phyloP scores from a whole-genome alignment of 1,284 basidiomycete genomes.

The Ceratobasidium sp. region DNA sequence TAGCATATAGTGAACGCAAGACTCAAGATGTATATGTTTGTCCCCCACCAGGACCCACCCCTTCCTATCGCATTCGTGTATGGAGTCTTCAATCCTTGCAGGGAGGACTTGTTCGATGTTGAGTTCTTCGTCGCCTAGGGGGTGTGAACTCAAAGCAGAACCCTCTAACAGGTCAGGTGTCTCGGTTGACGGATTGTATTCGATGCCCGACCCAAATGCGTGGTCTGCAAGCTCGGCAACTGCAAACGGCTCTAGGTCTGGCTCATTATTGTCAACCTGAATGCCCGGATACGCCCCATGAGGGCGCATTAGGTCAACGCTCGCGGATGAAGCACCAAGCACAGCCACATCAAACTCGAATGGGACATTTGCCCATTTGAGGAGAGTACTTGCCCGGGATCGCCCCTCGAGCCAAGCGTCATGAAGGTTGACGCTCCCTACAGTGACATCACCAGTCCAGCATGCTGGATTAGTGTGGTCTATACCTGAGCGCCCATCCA shows the following conservation, averaged over 20 bases:
- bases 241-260: background rate
- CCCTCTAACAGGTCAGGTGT: background rate
- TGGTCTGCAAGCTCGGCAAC: background rate
- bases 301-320: constrained; percentile 18
- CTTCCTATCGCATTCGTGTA: background rate
- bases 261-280: background rate
- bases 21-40: constrained; percentile 12
- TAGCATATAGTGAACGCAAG: constrained; percentile 1
- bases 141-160: background rate
- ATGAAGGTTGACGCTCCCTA: constrained; percentile 26
- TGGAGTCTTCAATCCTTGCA: background rate
- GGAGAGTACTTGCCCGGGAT: background rate
- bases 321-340: background rate
- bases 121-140: background rate
- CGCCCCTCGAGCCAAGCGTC: constrained; percentile 31
- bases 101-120: too few relatives aligned
- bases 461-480: constrained; percentile 51
- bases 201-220: background rate
- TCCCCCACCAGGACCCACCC: constrained; percentile 11
- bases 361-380: background rate
- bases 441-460: constrained; percentile 48
- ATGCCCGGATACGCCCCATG: background rate
- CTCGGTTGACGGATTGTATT: background rate
- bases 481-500: constrained; percentile 17
- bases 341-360: background rate